phyloP scores from a whole-genome alignment of 2,329 filamentous ascomycete genomes.

The Cordyceps fumosorosea region DNA sequence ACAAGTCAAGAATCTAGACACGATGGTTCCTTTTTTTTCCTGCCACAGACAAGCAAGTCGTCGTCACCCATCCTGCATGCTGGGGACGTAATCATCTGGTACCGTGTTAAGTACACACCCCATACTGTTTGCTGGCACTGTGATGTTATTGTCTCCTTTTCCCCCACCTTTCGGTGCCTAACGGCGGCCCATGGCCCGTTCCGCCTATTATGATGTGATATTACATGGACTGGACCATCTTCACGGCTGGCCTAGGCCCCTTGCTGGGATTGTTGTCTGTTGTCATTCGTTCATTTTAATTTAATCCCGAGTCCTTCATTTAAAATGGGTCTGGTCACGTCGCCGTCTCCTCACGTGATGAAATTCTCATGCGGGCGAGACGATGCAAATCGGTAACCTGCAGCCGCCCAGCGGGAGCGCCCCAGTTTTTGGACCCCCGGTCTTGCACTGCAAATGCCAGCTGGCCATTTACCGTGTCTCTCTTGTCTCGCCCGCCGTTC shows the following conservation, averaged over 20 bases:
- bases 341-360: conserved; percentile 10
- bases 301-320: neutral
- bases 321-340: conserved; percentile 10
- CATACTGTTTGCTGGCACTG: neutral
- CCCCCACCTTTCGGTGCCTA: conserved; percentile 7
- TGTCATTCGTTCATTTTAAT: neutral
- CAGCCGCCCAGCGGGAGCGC: conserved; percentile 9
- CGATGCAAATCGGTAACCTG: conserved; percentile 9
- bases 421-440: neutral
- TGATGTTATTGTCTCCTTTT: neutral
- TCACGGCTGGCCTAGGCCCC: neutral
- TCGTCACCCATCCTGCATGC: neutral
- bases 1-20: neutral
- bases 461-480: neutral
- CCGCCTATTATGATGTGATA: neutral
- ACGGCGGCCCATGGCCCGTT: conserved; percentile 12
- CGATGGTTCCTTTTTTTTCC: neutral
- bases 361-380: conserved; percentile 9
- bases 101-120: conserved; percentile 5
- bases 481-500: neutral
- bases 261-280: neutral
- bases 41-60: neutral
- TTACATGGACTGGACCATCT: neutral
- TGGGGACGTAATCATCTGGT: neutral
- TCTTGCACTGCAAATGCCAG: neutral